Base-by-base conservation (phyloP, 345 rosid genomes). In the Citrus trifoliata region DNA sequence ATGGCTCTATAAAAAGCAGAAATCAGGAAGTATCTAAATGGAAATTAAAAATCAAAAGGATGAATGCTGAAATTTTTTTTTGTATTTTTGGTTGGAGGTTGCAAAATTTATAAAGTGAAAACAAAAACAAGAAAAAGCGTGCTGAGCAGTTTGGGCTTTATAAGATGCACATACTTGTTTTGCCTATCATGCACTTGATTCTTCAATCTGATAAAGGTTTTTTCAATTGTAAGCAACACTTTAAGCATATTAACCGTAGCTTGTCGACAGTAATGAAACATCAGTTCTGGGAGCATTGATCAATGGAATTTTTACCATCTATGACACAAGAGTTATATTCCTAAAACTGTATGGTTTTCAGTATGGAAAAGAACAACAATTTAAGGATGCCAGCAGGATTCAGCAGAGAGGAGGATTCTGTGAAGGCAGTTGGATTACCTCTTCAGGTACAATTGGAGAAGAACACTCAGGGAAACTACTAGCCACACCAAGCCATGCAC, bases 401-500 rank as follows among this genome's bases (percentile, higher is more conserved):
- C 19, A 30, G 38, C 37, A 59, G 33, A 24, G 16, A 37, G 1
- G 30, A 19, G 18, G 63, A 37, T 56, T 13, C 51, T 33, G 30
- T 63, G 42, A 55, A 53, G 38, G 72, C n/a, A 7, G n/a, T 60
- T 8, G 65, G 22, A 73, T 78, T 87, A 94, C 99, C 98, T 96
- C 99, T 85, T 96, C 99, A 3, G 98, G 93, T 82, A 94, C 88
- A 81, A 96, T 88, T 71, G 95, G 83, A 73, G 98, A 96, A 86
- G 98, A 95, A 85, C 99, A 96, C 81, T 94, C 98, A 46, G 96
- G 98, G 80, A 96, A 96, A 79, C 98, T 94, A 85, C 98, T 91
- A 78, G 98, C 99, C 84, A 93, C 98, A 80, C 99, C 95, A 81
- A 96, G 98, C 99, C 99, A 96, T 77, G 99, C 98, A 92, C 99